phyloP scores from a whole-genome alignment of 441 rosid species.

The Dalechampia spathulata region DNA sequence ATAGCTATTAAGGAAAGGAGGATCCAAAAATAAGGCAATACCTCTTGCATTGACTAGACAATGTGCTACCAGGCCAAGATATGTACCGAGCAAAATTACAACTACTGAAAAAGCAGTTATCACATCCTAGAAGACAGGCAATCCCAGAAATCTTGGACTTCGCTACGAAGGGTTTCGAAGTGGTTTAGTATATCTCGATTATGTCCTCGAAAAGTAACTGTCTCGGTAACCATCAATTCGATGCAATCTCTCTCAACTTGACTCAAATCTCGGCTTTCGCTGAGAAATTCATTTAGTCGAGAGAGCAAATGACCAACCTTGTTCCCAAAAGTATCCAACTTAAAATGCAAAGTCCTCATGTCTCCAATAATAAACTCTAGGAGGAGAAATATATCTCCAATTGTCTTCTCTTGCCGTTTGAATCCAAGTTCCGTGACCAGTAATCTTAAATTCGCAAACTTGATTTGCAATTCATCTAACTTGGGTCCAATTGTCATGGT shows the following conservation, averaged over 20 bases:
- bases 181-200: background rate
- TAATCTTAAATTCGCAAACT: background rate
- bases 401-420: background rate
- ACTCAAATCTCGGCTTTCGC: background rate
- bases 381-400: conserved; percentile 8
- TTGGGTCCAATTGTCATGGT: background rate
- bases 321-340: background rate
- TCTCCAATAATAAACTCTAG: conserved; percentile 3
- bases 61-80: background rate
- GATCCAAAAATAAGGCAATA: background rate
- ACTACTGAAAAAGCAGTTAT: background rate
- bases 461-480: background rate
- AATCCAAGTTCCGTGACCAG: background rate
- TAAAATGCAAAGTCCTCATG: conserved; percentile 3
- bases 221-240: conserved; percentile 7
- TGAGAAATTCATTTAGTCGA: background rate
- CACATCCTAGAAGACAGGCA: conserved; percentile 1
- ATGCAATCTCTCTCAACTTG: background rate
- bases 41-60: background rate
- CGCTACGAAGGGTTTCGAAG: background rate
- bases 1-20: background rate
- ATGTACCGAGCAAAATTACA: background rate
- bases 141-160: conserved; percentile 13
- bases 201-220: background rate
- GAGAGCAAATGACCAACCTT: background rate